A percentile compares a stretch with the other conserved stretches of the same genome.
Conservation (phyloP, 768 basidiomycete species). For the Macrocybe gigantea region DNA sequence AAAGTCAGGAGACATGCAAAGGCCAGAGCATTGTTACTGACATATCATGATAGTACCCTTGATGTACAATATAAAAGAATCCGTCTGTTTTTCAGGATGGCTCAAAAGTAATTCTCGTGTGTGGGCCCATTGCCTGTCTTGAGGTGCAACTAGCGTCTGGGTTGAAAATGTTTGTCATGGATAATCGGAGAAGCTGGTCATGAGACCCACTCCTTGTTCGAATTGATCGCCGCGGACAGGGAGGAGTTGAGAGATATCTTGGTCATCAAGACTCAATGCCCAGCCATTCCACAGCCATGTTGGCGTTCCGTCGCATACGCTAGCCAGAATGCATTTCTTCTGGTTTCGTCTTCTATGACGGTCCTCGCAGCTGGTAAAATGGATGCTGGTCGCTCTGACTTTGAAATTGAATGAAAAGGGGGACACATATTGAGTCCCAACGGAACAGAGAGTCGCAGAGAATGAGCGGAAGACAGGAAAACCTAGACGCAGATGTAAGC, state of each 20-base stretch:
- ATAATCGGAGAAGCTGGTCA: background rate
- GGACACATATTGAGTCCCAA: conserved; percentile 64
- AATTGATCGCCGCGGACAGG: conserved; percentile 58
- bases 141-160: conserved; percentile 41
- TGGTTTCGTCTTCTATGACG: conserved; percentile 62
- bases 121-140: conserved; percentile 65
- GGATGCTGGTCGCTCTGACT: conserved; percentile 48
- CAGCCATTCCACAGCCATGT: conserved; percentile 62
- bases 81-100: conserved; percentile 58
- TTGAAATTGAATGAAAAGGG: conserved; percentile 62
- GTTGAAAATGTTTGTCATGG: conserved; percentile 1
- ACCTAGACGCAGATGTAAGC: conserved; percentile 34
- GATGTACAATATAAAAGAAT: conserved; percentile 68
- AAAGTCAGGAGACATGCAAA: background rate
- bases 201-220: conserved; percentile 47
- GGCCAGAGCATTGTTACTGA: conserved; percentile 14
- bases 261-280: conserved; percentile 66
- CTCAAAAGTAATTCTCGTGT: conserved; percentile 51
- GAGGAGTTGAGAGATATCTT: conserved; percentile 66
- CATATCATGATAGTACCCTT: conserved; percentile 65
- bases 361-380: conserved; percentile 55
- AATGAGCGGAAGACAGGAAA: conserved; percentile 51
- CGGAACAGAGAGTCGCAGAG: conserved; percentile 55
- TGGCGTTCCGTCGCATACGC: conserved; percentile 66
- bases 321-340: conserved; percentile 71